A percentile compares a stretch with the other conserved stretches of the same genome.
phyloP scores from a whole-genome alignment of 129 eudicot genomes.

The Pittosporum tobira region DNA sequence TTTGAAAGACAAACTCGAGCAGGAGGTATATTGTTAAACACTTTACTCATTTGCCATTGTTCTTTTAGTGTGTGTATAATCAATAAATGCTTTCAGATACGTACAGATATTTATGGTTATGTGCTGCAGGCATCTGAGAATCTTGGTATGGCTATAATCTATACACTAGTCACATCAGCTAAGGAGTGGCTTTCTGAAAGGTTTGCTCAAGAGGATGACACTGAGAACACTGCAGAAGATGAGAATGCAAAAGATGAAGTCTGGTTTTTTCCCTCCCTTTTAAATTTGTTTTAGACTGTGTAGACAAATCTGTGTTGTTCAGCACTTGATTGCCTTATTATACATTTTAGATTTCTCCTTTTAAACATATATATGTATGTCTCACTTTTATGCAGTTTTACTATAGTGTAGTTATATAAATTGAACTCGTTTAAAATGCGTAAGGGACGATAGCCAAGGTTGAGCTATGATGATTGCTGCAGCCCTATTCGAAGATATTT shows the following conservation, averaged over 20 bases:
- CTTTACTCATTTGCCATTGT: neutral
- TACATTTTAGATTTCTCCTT: neutral
- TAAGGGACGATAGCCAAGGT: neutral
- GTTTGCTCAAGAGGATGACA: constrained; percentile 61
- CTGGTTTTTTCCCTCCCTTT: constrained; percentile 6
- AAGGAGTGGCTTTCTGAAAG: constrained; percentile 88
- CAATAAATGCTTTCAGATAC: neutral
- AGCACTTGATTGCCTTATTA: neutral
- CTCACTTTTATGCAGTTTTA: neutral
- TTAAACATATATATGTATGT: too few relatives aligned
- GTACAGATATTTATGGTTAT: too few relatives aligned
- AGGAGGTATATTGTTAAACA: constrained; percentile 48
- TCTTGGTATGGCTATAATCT: constrained; percentile 98
- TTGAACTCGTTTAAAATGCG: neutral
- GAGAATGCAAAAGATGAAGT: constrained; percentile 71
- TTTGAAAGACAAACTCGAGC: constrained; percentile 74
- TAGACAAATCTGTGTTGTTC: neutral
- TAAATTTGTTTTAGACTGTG: neutral
- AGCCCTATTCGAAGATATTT: neutral
- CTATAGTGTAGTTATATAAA: neutral
- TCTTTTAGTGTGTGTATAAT: neutral
- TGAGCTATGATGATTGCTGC: neutral
- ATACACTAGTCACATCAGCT: constrained; percentile 74
- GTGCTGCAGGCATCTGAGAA: constrained; percentile 63
- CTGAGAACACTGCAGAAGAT: constrained; percentile 35